Evolutionary conservation across 495 filamentous ascomycete species (phyloP).

Genomic region (Neurospora sublineolata): DNA sequence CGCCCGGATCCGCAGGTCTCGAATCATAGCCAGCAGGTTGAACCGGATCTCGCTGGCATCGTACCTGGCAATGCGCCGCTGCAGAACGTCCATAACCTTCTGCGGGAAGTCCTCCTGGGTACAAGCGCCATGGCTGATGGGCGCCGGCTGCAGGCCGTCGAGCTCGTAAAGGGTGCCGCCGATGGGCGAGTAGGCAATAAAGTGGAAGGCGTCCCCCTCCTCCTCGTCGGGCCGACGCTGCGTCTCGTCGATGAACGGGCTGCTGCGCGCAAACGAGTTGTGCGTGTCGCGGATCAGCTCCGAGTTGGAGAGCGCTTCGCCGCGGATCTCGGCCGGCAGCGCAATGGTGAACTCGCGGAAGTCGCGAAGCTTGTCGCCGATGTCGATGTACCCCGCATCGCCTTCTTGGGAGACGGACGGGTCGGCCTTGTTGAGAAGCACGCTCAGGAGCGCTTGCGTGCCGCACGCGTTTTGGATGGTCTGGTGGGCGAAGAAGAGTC

Average conservation of each 20-base stretch:
- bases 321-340: conserved; percentile 68
- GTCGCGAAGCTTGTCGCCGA: conserved; percentile 51
- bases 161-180: conserved; percentile 79
- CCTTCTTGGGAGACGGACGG: neutral
- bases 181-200: conserved; percentile 86
- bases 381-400: conserved; percentile 26
- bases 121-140: conserved; percentile 77
- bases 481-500: conserved; percentile 89
- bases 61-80: conserved; percentile 74
- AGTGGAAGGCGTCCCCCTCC: conserved; percentile 85
- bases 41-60: conserved; percentile 82
- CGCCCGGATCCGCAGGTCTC: conserved; percentile 65
- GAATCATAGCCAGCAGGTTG: conserved; percentile 86
- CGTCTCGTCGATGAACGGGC: conserved; percentile 86
- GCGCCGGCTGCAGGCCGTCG: conserved; percentile 85
- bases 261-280: conserved; percentile 81
- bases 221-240: conserved; percentile 46
- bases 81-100: conserved; percentile 77
- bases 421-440: conserved; percentile 74
- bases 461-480: conserved; percentile 99
- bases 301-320: conserved; percentile 49
- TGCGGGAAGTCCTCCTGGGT: conserved; percentile 58
- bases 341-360: conserved; percentile 88
- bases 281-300: conserved; percentile 85
- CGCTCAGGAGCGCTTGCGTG: conserved; percentile 87